Evolutionary conservation across 225 moss, liverwort and hornwort species (phyloP).

Genomic region (Bryoerythrophyllum caledonicum): DNA sequence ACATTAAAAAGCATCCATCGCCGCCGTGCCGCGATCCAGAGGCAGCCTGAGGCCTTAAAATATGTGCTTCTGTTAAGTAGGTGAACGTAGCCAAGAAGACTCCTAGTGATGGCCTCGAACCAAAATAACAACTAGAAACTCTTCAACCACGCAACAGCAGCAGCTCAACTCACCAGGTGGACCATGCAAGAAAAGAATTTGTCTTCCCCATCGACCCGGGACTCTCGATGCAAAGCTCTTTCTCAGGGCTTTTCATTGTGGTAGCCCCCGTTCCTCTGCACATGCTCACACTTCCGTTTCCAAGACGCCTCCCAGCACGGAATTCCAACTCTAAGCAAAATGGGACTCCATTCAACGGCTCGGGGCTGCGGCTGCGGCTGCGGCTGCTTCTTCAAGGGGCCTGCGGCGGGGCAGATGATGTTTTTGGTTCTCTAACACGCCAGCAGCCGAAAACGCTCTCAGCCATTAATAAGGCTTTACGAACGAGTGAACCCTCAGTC

Average conservation of each 20-base stretch:
- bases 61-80: not conserved
- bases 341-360: constrained; percentile 32
- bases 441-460: constrained; percentile 31
- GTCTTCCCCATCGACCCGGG: constrained; percentile 16
- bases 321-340: constrained; percentile 32
- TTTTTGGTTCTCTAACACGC: constrained; percentile 7
- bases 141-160: constrained; percentile 9
- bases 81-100: not conserved
- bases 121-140: not conserved
- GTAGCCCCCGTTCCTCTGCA: no score
- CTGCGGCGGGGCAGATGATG: not conserved
- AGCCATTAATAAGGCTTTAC: constrained; percentile 18
- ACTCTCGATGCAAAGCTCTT: constrained; percentile 23
- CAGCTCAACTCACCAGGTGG: not conserved
- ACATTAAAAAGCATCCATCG: not conserved
- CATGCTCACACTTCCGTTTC: not conserved
- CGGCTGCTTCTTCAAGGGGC: not conserved
- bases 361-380: constrained; percentile 31
- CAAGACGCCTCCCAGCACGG: constrained; percentile 35
- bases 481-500: constrained; percentile 27
- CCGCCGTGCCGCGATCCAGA: not conserved
- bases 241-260: no score
- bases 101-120: not conserved
- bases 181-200: constrained; percentile 14
- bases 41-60: not conserved